These are phyloP conservation scores for Warburgia ugandensis DNA, from an alignment of 164 flowering plant genomes.

Conservation along the genomic window DNA sequence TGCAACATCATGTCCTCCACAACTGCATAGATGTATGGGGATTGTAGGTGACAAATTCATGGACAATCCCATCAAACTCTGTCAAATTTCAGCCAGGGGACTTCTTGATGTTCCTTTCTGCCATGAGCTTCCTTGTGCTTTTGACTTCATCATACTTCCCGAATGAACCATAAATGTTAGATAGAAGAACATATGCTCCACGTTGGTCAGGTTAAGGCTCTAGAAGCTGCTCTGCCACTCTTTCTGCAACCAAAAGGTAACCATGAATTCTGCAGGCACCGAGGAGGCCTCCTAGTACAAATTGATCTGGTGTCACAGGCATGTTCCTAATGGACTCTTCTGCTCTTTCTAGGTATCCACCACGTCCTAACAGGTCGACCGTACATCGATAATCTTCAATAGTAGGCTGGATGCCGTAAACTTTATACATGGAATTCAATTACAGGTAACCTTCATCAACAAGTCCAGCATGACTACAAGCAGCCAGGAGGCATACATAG, in stretches of 20 bases:
- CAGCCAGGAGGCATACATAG: slow-evolving; percentile 31
- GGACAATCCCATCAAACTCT: slow-evolving; percentile 28
- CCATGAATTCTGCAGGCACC: slow-evolving; percentile 35
- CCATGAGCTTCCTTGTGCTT: slow-evolving; percentile 26
- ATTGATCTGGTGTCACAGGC: slow-evolving; percentile 34
- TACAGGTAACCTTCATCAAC: slow-evolving; percentile 26
- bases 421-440: slow-evolving; percentile 21
- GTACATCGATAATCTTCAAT: slow-evolving; percentile 34
- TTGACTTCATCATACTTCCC: slow-evolving; percentile 29
- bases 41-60: slow-evolving; percentile 26
- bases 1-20: slow-evolving; percentile 20
- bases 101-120: slow-evolving; percentile 20
- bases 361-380: slow-evolving; percentile 33
- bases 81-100: slow-evolving; percentile 33
- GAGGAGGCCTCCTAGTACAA: slow-evolving; percentile 29
- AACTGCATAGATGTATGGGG: slow-evolving; percentile 17
- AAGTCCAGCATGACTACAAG: slow-evolving; percentile 33
- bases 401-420: slow-evolving; percentile 26
- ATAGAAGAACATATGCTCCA: slow-evolving; percentile 32
- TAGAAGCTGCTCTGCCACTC: slow-evolving; percentile 22
- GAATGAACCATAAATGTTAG: slow-evolving; percentile 27
- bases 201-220: slow-evolving; percentile 26
- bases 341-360: slow-evolving; percentile 26
- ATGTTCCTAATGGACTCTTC: slow-evolving; percentile 27
- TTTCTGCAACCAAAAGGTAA: slow-evolving; percentile 33